Evolutionary conservation across 441 rosid species (phyloP).

Genomic region (Raphanus hybrid): DNA sequence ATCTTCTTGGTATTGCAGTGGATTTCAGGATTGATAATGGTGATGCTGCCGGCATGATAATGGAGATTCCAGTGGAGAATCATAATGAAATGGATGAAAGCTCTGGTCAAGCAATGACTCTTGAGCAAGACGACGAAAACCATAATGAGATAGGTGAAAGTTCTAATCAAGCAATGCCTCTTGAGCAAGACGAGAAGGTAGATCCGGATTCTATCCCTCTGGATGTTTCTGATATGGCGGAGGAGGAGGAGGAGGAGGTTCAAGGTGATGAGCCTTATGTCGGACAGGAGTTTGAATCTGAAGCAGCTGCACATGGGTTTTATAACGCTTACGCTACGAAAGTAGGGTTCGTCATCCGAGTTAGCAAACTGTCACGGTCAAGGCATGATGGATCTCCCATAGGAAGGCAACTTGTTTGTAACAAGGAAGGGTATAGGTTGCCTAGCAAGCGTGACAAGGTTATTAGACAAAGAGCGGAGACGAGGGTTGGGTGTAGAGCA

Average conservation of each 20-base stretch:
- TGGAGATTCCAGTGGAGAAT: slow-evolving; percentile 56
- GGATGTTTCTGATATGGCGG: slow-evolving; percentile 41
- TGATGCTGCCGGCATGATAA: slow-evolving; percentile 63
- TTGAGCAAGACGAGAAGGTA: slow-evolving; percentile 55
- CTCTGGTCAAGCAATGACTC: slow-evolving; percentile 54
- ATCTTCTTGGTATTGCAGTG: slow-evolving; percentile 59
- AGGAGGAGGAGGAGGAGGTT: slow-evolving; percentile 21
- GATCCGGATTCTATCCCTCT: slow-evolving; percentile 53
- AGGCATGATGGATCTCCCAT: slow-evolving; percentile 95
- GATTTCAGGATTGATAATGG: slow-evolving; percentile 67
- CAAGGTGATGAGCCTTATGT: slow-evolving; percentile 73
- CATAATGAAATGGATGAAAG: slow-evolving; percentile 62
- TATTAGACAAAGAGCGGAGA: slow-evolving; percentile 94
- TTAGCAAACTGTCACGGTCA: slow-evolving; percentile 93
- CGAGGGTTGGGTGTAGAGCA: slow-evolving; percentile 98
- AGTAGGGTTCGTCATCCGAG: slow-evolving; percentile 89
- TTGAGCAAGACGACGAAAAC: slow-evolving; percentile 47
- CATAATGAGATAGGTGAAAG: slow-evolving; percentile 58
- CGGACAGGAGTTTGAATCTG: slow-evolving; percentile 93
- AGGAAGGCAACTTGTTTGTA: slow-evolving; percentile 96
- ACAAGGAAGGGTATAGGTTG: slow-evolving; percentile 93
- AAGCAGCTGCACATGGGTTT: slow-evolving; percentile 93
- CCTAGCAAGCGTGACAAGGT: slow-evolving; percentile 93
- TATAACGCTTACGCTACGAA: slow-evolving; percentile 87
- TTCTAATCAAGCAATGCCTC: slow-evolving; percentile 51